These are phyloP conservation scores for Penicillium palitans DNA, from an alignment of 2,329 filamentous ascomycete species.

Conservation along the genomic window DNA sequence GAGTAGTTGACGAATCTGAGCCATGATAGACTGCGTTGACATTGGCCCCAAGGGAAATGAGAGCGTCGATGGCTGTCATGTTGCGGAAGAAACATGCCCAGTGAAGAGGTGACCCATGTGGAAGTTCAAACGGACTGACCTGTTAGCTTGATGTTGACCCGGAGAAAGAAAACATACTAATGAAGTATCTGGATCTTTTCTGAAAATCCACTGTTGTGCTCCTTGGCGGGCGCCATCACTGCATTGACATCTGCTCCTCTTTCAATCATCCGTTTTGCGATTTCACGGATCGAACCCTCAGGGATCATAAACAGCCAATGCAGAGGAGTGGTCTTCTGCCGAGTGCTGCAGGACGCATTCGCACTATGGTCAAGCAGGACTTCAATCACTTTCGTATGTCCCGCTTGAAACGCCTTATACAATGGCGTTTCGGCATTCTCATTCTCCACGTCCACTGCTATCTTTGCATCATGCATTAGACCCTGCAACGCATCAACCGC, in stretches of 20 bases:
- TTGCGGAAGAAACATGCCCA: slow-evolving; percentile 30
- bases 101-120: slow-evolving; percentile 29
- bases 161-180: slow-evolving; percentile 22
- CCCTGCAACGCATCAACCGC: slow-evolving; percentile 12
- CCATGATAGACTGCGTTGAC: slow-evolving; percentile 25
- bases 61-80: slow-evolving; percentile 19
- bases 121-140: slow-evolving; percentile 31
- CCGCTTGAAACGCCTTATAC: slow-evolving; percentile 33
- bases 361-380: slow-evolving; percentile 27
- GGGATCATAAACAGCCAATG: slow-evolving; percentile 32
- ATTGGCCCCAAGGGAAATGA: slow-evolving; percentile 28
- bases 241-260: slow-evolving; percentile 27
- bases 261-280: slow-evolving; percentile 22
- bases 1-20: slow-evolving; percentile 24
- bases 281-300: slow-evolving; percentile 12
- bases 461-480: slow-evolving; percentile 17
- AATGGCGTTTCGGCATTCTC: slow-evolving; percentile 30
- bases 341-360: slow-evolving; percentile 20
- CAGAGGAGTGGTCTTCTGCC: slow-evolving; percentile 21
- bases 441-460: slow-evolving; percentile 25
- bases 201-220: slow-evolving; percentile 21
- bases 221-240: slow-evolving; percentile 19
- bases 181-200: slow-evolving; percentile 27
- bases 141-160: slow-evolving; percentile 1
- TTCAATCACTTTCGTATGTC: slow-evolving; percentile 26